Conservation (phyloP, 2,329 filamentous ascomycete genomes). For the Diaporthe nobilis region DNA sequence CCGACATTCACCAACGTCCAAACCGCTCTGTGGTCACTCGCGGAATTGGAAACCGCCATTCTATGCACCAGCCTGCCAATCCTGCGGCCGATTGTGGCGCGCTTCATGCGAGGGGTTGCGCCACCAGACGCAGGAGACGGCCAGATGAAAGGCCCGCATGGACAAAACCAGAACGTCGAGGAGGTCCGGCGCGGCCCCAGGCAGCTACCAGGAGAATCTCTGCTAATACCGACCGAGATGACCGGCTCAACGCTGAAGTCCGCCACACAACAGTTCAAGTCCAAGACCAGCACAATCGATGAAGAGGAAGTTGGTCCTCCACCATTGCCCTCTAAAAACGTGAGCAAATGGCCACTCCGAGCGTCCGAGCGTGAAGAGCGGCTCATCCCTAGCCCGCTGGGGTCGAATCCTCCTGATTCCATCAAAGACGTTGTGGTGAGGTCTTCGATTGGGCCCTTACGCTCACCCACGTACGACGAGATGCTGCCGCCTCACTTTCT, state of each 20-base stretch:
- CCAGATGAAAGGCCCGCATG: constrained; percentile 11
- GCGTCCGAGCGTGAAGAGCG: background rate
- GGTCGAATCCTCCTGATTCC: background rate
- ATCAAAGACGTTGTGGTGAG: background rate
- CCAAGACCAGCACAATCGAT: constrained; percentile 12
- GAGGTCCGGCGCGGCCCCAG: background rate
- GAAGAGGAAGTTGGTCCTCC: background rate
- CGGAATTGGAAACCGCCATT: constrained; percentile 28
- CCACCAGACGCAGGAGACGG: background rate
- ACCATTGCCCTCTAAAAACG: background rate
- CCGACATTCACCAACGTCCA: constrained; percentile 26
- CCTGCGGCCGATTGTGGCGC: constrained; percentile 36
- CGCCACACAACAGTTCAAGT: background rate
- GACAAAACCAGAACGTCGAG: background rate
- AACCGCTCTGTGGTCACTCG: constrained; percentile 29
- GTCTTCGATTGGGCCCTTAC: constrained; percentile 6
- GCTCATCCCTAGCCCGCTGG: background rate
- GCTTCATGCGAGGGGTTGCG: constrained; percentile 22
- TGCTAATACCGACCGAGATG: background rate
- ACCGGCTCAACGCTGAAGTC: constrained; percentile 27
- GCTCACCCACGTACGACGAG: background rate
- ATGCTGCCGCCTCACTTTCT: constrained; percentile 15
- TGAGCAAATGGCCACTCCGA: background rate
- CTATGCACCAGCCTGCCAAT: constrained; percentile 43
- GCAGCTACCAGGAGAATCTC: background rate